phyloP scores from a whole-genome alignment of 768 basidiomycete genomes.

The Podaxis rugospora region DNA sequence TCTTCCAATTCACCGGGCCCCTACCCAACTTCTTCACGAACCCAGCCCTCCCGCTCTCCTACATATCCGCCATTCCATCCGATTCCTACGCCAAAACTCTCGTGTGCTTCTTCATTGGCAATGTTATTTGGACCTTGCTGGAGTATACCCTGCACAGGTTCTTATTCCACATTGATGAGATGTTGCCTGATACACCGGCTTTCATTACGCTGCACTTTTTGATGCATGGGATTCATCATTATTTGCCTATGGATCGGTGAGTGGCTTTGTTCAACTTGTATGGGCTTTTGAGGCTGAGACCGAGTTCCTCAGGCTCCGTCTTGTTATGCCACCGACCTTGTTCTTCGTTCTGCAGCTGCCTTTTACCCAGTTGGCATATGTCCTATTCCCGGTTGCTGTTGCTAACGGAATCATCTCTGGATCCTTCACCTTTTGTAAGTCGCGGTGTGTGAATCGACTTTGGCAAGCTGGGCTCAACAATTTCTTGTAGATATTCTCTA shows the following conservation, averaged over 20 bases:
- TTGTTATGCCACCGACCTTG: conserved; percentile 94
- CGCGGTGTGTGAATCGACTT: too few relatives aligned
- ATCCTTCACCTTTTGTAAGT: conserved; percentile 70
- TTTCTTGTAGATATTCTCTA: conserved; percentile 63
- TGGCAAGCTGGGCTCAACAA: neutral
- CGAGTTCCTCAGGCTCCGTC: conserved; percentile 54
- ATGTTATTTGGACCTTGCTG: conserved; percentile 89
- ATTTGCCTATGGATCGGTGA: conserved; percentile 92
- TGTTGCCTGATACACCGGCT: conserved; percentile 76
- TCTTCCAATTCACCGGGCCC: conserved; percentile 73
- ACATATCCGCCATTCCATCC: conserved; percentile 43
- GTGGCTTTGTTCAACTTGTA: conserved; percentile 17
- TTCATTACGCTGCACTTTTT: conserved; percentile 88
- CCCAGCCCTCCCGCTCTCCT: conserved; percentile 50
- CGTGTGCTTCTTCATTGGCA: conserved; percentile 77
- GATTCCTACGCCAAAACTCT: conserved; percentile 50
- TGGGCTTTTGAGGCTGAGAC: neutral
- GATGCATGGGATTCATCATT: conserved; percentile 95
- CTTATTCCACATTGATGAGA: conserved; percentile 91
- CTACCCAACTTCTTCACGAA: conserved; percentile 59
- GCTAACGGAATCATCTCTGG: conserved; percentile 94
- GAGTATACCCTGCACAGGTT: conserved; percentile 95
- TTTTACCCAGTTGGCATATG: conserved; percentile 81
- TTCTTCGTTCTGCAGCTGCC: conserved; percentile 77
- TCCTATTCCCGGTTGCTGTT: conserved; percentile 74